A percentile compares a stretch with the other conserved stretches of the same genome.
Evolutionary conservation across 225 moss, liverwort and hornwort genomes (phyloP).

Genomic region (Physcomitrellopsis africana): DNA sequence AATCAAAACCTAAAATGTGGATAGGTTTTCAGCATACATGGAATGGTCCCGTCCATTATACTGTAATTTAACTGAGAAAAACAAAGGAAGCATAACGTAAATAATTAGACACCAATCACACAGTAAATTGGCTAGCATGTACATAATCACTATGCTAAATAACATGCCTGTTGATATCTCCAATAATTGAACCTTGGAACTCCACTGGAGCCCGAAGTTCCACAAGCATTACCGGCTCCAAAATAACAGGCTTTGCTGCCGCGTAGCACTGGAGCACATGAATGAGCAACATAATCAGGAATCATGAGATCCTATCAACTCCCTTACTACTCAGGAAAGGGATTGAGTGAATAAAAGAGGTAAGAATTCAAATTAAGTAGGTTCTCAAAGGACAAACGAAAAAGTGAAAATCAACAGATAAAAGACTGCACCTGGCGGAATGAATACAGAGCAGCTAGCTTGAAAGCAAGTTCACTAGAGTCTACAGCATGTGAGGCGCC

Average conservation of each 20-base stretch:
- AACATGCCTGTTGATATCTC: conserved; percentile 62
- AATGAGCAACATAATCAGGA: neutral
- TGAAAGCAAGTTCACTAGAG: conserved; percentile 98
- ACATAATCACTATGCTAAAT: neutral
- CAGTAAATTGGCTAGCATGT: neutral
- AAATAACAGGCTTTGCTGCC: conserved; percentile 57
- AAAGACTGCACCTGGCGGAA: conserved; percentile 76
- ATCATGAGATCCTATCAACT: neutral
- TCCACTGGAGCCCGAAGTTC: conserved; percentile 75
- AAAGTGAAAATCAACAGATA: no score
- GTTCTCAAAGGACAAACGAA: no score
- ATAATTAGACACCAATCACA: neutral
- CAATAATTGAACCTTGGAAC: conserved; percentile 79
- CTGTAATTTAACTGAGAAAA: neutral
- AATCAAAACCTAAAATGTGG: neutral
- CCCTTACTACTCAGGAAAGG: neutral
- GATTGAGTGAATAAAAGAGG: neutral
- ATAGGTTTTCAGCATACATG: neutral
- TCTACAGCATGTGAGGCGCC: conserved; percentile 98
- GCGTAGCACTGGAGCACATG: conserved; percentile 50
- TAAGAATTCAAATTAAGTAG: neutral
- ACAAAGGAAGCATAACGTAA: neutral
- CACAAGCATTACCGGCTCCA: conserved; percentile 78
- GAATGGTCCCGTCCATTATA: neutral
- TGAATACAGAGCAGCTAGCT: conserved; percentile 95